phyloP scores from a whole-genome alignment of 2,329 filamentous ascomycete species.

The Ophiocordyceps camponoti-leonardi region DNA sequence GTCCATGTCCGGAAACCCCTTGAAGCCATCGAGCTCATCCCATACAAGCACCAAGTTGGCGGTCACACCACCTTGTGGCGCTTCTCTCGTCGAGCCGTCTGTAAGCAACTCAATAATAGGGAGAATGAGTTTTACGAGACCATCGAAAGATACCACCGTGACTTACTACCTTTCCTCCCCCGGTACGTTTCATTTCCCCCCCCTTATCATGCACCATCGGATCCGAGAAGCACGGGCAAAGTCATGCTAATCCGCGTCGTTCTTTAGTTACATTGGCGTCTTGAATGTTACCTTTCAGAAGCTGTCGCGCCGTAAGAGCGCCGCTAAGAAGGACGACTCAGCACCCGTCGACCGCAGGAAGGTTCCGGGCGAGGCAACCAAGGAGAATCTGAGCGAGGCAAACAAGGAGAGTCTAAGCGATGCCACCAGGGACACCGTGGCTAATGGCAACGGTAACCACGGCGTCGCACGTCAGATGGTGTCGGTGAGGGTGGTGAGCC shows the following conservation, averaged over 20 bases:
- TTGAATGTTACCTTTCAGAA: slow-evolving; percentile 93
- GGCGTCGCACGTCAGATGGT: slow-evolving; percentile 6
- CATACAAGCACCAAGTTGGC: slow-evolving; percentile 93
- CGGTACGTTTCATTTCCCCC: slow-evolving; percentile 34
- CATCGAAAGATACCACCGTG: slow-evolving; percentile 78
- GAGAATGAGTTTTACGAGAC: slow-evolving; percentile 99
- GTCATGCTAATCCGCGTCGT: not conserved
- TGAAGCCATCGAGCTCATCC: slow-evolving; percentile 87
- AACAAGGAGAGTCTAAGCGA: not conserved
- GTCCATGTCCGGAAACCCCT: slow-evolving; percentile 43
- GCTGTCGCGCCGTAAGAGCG: slow-evolving; percentile 48
- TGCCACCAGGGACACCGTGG: not conserved
- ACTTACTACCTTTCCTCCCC: slow-evolving; percentile 78
- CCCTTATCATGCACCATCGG: not conserved
- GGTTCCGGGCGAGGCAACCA: slow-evolving; percentile 11
- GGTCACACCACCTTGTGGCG: slow-evolving; percentile 93
- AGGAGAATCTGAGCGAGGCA: not conserved
- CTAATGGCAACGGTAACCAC: slow-evolving; percentile 1
- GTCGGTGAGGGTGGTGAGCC: slow-evolving; percentile 37
- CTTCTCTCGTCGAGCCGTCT: slow-evolving; percentile 87
- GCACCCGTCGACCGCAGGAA: slow-evolving; percentile 18
- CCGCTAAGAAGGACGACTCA: slow-evolving; percentile 30
- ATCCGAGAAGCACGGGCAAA: no score
- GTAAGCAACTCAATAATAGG: slow-evolving; percentile 94
- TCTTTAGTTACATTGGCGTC: slow-evolving; percentile 76